Evolutionary conservation across 2,329 filamentous ascomycete species (phyloP), one percentile per base, ranked within the genome.

Genomic region (Alternaria arbusti): DNA sequence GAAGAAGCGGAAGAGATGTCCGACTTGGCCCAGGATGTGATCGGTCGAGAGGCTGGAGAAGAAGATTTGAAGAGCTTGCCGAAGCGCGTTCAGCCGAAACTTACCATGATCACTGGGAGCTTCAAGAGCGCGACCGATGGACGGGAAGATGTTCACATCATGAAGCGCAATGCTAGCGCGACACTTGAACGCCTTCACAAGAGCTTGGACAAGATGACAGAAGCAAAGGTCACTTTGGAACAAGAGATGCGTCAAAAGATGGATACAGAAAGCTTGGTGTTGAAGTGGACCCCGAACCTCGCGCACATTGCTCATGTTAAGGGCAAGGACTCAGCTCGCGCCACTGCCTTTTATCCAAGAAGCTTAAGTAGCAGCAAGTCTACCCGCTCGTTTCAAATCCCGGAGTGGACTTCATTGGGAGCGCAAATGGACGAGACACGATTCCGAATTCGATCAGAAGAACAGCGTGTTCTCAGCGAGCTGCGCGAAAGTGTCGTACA

Each of bases 241-340:
- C 82, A 87, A 17, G 80, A 81, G 5, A 84, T 98, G 22, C 88
- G 89, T 57, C 78, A 86, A 12, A 84, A 87, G 6, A 84, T 95
- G 46, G 64, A 65, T 20, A 70, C 71, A 25, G 64, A 74, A 23
- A 79, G 86, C 62, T 85, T 98, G 46, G 91, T 89, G 1, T 86
- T 99, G 20, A 92, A 91, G 72, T 98, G 94, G 91, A 93, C 91
- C 1, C 91, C 95, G 0, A 91, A 90, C 13, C 86, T 97, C 2
- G 95, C 96, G 9, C 93, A 99, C 78, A 92, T 97, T 74, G 94
- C 92, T 71, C 94, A 98, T 77, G 87, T 98, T 71, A 96, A 91
- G 79, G 93, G 93, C 32, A 94, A 91, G 77, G 91, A 96, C 72
- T 69, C 67, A 5, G 52, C 69, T 13, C 73, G 76, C n/a, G 74